A percentile compares a stretch with the other conserved stretches of the same genome.
Evolutionary conservation across 495 filamentous ascomycete species (phyloP).

Genomic region (Aspergillus carlsbadensis): DNA sequence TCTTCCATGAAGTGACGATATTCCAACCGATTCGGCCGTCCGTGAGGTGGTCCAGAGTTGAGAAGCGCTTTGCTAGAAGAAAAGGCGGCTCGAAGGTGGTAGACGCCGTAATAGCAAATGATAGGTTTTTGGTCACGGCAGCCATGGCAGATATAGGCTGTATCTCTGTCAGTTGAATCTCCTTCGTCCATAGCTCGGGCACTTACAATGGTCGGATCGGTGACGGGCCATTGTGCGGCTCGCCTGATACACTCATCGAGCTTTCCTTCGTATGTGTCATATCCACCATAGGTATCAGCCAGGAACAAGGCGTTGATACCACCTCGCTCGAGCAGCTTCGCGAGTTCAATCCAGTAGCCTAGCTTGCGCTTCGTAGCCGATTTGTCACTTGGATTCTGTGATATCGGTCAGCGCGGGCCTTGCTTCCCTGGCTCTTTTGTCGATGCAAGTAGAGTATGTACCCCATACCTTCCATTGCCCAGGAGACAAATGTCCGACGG

Average conservation of each 20-base stretch:
- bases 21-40: constrained; percentile 63
- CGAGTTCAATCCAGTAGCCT: constrained; percentile 59
- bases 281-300: constrained; percentile 59
- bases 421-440: neutral
- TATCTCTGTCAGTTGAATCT: constrained; percentile 7
- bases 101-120: constrained; percentile 48
- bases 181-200: neutral
- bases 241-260: constrained; percentile 49
- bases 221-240: constrained; percentile 60
- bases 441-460: neutral
- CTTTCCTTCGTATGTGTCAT: constrained; percentile 58
- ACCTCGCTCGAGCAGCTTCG: constrained; percentile 57
- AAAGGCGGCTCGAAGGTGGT: constrained; percentile 62
- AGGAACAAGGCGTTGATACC: constrained; percentile 61
- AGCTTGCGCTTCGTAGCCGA: constrained; percentile 56
- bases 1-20: constrained; percentile 62
- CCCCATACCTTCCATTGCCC: constrained; percentile 60
- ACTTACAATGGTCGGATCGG: constrained; percentile 51
- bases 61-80: constrained; percentile 57
- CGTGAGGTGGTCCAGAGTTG: constrained; percentile 63
- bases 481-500: constrained; percentile 62
- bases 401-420: neutral
- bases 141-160: constrained; percentile 50
- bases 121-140: constrained; percentile 46
- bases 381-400: constrained; percentile 53